Percentiles rank a stretch among this genome's conserved stretches.
phyloP scores from a whole-genome alignment of 148 eudicot genomes.

The Fagopyrum esculentum region DNA sequence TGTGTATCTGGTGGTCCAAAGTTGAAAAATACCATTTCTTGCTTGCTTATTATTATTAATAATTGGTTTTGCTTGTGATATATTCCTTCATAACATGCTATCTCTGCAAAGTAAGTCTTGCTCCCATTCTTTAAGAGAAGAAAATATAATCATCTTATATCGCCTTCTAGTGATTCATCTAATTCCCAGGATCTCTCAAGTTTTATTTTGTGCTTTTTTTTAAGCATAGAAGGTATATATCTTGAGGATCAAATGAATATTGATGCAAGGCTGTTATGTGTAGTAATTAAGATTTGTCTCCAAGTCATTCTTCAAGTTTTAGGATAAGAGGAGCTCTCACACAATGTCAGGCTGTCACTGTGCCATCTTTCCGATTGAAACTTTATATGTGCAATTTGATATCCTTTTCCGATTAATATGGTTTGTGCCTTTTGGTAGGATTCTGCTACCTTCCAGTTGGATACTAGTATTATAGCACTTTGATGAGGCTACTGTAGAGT shows the following conservation, averaged over 20 bases:
- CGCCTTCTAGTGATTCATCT: background rate
- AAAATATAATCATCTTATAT: background rate
- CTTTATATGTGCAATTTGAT: background rate
- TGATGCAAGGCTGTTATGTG: background rate
- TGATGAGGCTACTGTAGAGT: background rate
- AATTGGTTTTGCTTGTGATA: background rate
- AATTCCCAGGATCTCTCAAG: background rate
- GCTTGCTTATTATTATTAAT: background rate
- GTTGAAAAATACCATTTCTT: background rate
- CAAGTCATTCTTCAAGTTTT: background rate
- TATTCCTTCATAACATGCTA: background rate
- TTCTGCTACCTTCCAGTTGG: background rate
- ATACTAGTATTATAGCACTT: background rate
- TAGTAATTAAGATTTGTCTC: background rate
- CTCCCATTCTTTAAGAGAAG: background rate
- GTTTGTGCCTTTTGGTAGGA: background rate
- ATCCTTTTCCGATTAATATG: background rate
- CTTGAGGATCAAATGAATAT: background rate
- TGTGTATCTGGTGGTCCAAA: background rate
- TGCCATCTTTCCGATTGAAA: background rate
- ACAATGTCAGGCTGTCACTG: background rate
- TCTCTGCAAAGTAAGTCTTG: background rate
- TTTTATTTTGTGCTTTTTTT: background rate
- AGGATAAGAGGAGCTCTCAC: background rate
- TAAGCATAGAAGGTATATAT: background rate